Evolutionary conservation across 2,329 filamentous ascomycete species (phyloP).

Genomic region (Hypoxylon sp.): DNA sequence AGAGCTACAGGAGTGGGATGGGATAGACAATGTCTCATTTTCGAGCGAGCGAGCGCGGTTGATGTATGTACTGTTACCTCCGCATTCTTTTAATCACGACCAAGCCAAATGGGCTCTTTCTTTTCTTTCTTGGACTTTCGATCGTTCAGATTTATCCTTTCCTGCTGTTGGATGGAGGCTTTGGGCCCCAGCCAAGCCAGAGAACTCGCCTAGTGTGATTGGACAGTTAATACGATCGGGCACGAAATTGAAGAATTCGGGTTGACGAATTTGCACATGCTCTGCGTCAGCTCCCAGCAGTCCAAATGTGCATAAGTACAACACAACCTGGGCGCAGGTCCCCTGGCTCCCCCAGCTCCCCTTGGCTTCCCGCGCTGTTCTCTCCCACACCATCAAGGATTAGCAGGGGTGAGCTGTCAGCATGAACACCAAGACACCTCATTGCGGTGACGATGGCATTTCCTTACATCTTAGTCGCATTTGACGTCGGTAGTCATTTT

Average conservation of each 20-base stretch:
- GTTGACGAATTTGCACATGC: constrained; percentile 32
- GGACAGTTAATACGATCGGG: constrained; percentile 33
- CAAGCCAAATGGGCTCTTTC: constrained; percentile 27
- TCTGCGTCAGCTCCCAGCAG: constrained; percentile 34
- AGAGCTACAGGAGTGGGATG: constrained; percentile 9
- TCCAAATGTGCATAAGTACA: constrained; percentile 29
- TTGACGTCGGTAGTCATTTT: neutral
- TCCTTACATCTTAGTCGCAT: neutral
- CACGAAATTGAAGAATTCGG: constrained; percentile 31
- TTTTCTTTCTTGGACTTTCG: constrained; percentile 26
- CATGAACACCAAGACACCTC: neutral
- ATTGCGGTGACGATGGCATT: neutral
- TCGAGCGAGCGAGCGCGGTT: constrained; percentile 29
- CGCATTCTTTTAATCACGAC: constrained; percentile 19
- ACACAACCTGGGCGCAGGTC: constrained; percentile 27
- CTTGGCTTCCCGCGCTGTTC: constrained; percentile 29
- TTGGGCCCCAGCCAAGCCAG: constrained; percentile 28
- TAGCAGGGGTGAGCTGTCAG: constrained; percentile 2
- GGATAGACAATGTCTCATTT: constrained; percentile 39
- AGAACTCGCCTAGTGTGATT: constrained; percentile 24
- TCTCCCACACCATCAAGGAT: constrained; percentile 9
- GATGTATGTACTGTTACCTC: constrained; percentile 40
- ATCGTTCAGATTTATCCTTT: constrained; percentile 26
- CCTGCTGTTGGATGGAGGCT: constrained; percentile 23
- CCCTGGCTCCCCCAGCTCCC: too few species aligned